Evolutionary conservation across 1,139 yeast genomes (phyloP).

Genomic region (Candida pseudoviswanathii): DNA sequence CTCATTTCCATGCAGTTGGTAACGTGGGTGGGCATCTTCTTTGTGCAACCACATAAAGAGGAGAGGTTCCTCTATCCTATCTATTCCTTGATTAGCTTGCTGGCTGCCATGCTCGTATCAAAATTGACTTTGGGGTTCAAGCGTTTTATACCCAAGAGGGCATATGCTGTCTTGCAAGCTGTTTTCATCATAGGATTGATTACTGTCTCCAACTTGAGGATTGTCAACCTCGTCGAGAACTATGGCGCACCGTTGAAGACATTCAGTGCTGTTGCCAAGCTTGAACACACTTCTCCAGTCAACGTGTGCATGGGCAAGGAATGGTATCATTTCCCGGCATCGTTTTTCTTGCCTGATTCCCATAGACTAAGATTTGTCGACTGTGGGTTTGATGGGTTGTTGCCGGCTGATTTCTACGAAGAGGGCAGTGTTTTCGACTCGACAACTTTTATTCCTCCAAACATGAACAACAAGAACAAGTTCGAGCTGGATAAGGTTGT

Average conservation of each 20-base stretch:
- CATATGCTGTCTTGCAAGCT: slow-evolving; percentile 7
- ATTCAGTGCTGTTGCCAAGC: slow-evolving; percentile 12
- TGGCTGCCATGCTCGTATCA: slow-evolving; percentile 60
- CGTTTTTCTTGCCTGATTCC: slow-evolving; percentile 70
- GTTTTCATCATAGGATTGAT: slow-evolving; percentile 16
- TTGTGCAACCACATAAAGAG: slow-evolving; percentile 86
- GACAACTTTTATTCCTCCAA: slow-evolving; percentile 50
- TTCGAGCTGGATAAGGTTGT: slow-evolving; percentile 58
- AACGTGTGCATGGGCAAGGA: slow-evolving; percentile 89
- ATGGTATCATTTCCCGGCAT: slow-evolving; percentile 92
- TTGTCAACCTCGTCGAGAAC: slow-evolving; percentile 49
- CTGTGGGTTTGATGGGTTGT: slow-evolving; percentile 81
- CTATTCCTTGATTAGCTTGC: slow-evolving; percentile 66
- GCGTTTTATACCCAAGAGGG: slow-evolving; percentile 3
- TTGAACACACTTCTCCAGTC: slow-evolving; percentile 4
- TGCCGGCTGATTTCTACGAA: slow-evolving; percentile 85
- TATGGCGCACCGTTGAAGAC: slow-evolving; percentile 60
- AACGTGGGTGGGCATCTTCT: slow-evolving; percentile 70
- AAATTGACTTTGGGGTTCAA: slow-evolving; percentile 20
- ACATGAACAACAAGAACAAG: slow-evolving; percentile 73
- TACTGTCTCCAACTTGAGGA: slow-evolving; percentile 37
- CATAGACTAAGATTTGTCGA: slow-evolving; percentile 65
- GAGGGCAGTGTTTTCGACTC: slow-evolving; percentile 20
- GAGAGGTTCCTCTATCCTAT: slow-evolving; percentile 89
- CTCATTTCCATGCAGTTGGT: slow-evolving; percentile 39